These are phyloP conservation scores for Trichomonascaceae sp. DNA, from an alignment of 1,139 yeast genomes.

Conservation along the genomic window DNA sequence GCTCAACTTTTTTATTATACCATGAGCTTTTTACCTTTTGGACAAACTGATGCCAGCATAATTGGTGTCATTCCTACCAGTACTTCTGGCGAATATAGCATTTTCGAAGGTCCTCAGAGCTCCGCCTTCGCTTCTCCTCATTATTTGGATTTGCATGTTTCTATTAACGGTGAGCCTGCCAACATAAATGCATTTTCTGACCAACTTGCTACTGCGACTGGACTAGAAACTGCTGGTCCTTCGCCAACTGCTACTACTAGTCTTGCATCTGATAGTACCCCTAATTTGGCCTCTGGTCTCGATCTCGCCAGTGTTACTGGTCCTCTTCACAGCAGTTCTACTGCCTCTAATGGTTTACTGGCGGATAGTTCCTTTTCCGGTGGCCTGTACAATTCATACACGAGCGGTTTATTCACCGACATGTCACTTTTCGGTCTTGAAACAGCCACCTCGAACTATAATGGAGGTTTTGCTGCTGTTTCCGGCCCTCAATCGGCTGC, in stretches of 20 bases:
- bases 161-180: not conserved
- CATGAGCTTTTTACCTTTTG: not conserved
- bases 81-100: not conserved
- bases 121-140: no score
- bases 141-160: no score
- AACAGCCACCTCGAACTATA: conserved; percentile 7
- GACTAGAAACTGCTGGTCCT: conserved; percentile 8
- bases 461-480: conserved; percentile 5
- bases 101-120: not conserved
- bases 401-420: conserved; percentile 5
- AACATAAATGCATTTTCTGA: not conserved
- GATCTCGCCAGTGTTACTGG: conserved; percentile 10
- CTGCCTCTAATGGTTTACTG: not conserved
- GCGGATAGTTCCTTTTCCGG: conserved; percentile 9
- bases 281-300: conserved; percentile 9
- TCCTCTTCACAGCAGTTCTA: conserved; percentile 11
- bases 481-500: conserved; percentile 13
- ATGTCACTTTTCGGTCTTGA: conserved; percentile 13
- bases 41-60: not conserved
- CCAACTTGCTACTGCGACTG: conserved; percentile 4
- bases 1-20: not conserved
- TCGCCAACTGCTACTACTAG: conserved; percentile 7
- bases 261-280: conserved; percentile 10
- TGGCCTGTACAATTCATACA: conserved; percentile 11
- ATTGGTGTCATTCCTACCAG: not conserved